These are phyloP conservation scores for Abrus pulchellus DNA, from an alignment of 306 rosid genomes.

Conservation along the genomic window DNA sequence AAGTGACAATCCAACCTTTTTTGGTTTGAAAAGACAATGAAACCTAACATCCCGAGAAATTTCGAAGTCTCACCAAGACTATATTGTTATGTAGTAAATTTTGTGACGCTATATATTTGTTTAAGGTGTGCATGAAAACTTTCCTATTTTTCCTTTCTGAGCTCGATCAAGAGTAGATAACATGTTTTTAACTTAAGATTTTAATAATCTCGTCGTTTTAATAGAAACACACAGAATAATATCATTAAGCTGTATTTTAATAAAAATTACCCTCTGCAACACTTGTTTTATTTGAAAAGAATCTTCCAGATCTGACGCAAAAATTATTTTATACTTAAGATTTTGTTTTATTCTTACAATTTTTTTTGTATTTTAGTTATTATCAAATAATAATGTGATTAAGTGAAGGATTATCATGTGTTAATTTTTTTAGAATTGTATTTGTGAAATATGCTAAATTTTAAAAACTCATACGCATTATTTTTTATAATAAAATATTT, in stretches of 20 bases:
- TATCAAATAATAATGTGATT: no score
- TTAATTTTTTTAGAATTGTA: no score
- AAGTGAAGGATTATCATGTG: no score
- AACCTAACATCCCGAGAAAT: background rate
- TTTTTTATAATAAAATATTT: background rate
- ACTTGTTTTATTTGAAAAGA: background rate
- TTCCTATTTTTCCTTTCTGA: background rate
- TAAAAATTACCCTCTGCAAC: background rate
- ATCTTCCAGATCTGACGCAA: background rate
- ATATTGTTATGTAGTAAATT: background rate
- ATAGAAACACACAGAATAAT: background rate
- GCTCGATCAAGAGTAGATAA: background rate
- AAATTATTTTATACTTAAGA: background rate
- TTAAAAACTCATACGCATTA: background rate
- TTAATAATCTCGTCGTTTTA: conserved; percentile 4
- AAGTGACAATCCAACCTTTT: conserved; percentile 20
- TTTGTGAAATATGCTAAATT: no score
- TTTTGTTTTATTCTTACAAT: no score
- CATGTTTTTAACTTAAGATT: background rate
- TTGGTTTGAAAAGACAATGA: background rate
- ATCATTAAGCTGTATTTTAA: background rate
- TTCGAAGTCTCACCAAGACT: conserved; percentile 10
- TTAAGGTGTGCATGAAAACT: background rate
- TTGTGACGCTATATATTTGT: background rate
- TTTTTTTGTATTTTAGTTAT: no score